These are phyloP conservation scores for Puccinia polysora DNA, from an alignment of 1,284 basidiomycete genomes.

Conservation along the genomic window DNA sequence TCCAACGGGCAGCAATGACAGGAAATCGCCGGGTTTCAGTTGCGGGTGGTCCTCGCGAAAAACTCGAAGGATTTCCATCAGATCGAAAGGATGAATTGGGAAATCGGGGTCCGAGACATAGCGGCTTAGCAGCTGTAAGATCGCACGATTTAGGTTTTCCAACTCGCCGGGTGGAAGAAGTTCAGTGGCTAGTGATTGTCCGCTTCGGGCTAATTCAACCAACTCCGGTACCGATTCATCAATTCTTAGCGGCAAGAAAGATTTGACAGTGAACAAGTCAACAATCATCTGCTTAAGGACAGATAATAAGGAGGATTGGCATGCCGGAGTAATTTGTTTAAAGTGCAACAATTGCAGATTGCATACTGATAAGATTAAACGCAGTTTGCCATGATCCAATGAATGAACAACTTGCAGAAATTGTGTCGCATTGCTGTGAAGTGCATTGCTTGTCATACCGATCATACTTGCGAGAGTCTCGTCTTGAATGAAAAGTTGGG, in stretches of 20 bases:
- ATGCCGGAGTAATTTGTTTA: background rate
- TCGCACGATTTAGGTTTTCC: background rate
- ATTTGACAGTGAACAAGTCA: constrained; percentile 15
- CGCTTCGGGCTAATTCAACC: constrained; percentile 8
- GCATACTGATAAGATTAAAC: background rate
- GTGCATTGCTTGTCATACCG: background rate
- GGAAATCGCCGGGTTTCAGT: constrained; percentile 3
- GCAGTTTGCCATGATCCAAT: constrained; percentile 1
- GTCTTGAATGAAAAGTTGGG: constrained; percentile 34
- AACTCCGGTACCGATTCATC: constrained; percentile 11
- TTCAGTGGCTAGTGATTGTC: background rate
- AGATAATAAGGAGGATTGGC: background rate
- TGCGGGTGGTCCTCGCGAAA: background rate
- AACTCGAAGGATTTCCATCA: constrained; percentile 9
- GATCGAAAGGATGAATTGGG: constrained; percentile 35
- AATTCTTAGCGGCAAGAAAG: constrained; percentile 1
- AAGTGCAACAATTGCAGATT: constrained; percentile 12
- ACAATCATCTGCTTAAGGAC: constrained; percentile 9
- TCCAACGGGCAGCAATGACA: constrained; percentile 19
- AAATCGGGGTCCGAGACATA: constrained; percentile 26
- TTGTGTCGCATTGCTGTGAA: background rate
- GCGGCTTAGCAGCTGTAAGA: constrained; percentile 26
- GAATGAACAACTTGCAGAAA: background rate
- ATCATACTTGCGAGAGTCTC: constrained; percentile 14
- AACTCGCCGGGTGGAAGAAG: background rate